Evolutionary conservation across 176 grass and related monocot species (phyloP), one percentile per base, ranked within the genome.

Genomic region (Puya raimondii): DNA sequence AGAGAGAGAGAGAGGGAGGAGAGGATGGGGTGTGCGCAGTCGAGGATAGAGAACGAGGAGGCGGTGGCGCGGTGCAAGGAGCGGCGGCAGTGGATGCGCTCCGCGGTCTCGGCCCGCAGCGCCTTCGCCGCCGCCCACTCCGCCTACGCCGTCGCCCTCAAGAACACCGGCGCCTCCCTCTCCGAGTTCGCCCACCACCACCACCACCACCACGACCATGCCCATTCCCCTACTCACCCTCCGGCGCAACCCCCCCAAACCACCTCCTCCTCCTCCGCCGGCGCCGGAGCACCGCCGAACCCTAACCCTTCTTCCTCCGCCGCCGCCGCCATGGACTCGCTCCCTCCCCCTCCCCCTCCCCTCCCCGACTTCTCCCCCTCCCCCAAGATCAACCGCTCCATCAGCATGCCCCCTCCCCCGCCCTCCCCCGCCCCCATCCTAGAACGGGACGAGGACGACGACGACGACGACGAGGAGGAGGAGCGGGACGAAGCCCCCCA

Each of bases 41-140:
- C 94, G 71, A 82, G 89, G 78, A 90, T 99, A 75, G 89, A 99
- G 73, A 88, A 99, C 64, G 89, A 93, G 80, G 89, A 99, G 80
- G 80, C 84, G 47, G 94, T 99, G 64, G 80, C 82, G 78, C 80
- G 85, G 10, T 99, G 94, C 80, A 92, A 90, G 85, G 94, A 93
- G 74, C 82, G 89, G 61, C 77, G 90, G 5, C 89, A 90, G 65
- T 68, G 56, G 47, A 99, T 99, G 89, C 90, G 93, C 77, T 29
- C 74, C 26, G 89, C 87, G 49, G 89, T 99, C 3, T 67, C 69
- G 12, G 81, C 82, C 18, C 89, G 94, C 50, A 93, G 90, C 82
- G 87, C 89, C 23, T 99, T 99, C 84, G 87, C 94, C 0, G 84
- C 87, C 12, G 89, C 84, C 29, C 89, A 99, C 80, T 88, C 94